Evolutionary conservation across 2,329 filamentous ascomycete genomes (phyloP), one percentile per base, ranked within the genome.

Genomic region (Trichoderma asperellum): DNA sequence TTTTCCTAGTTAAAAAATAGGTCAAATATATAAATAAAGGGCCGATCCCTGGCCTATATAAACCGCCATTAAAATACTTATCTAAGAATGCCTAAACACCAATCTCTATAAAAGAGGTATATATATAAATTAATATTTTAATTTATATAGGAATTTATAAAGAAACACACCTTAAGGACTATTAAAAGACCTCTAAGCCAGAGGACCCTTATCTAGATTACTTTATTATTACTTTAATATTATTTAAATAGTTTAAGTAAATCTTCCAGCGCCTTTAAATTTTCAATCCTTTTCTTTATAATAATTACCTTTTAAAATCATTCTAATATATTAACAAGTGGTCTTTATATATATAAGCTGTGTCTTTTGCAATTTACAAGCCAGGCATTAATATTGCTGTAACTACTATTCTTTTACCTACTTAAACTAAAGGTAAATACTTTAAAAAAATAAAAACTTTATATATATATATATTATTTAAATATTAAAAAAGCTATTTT

Each of bases 101-200:
- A 56, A 56, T 56, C 52, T 56, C 16, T 18, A 32, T 56, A 11
- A 18, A 56, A 32, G 27, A 56, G 27, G 52, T 56, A 56, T 56
- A 56, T 56, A 32, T 56, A 16, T 56, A 8, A 24, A 16, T 56
- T 34, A 24, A 12, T 18, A 56, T 56, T 18, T 18, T 56, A n/a
- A 56, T 56, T 32, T 56, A 56, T 56, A 56, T 56, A 34, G 52
- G 27, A 34, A 56, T 56, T 32, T 8, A 56, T 56, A 56, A 56
- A 24, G 27, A 56, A 56, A 27, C 5, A 5, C 27, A 18, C 8
- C 5, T 32, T 5, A 5, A 34, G 14, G 27, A 29, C 16, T 18
- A 56, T 56, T 56, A 8, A 8, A 56, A 56, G 24, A 32, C 27
- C 27, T 56, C 8, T 16, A 56, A 29, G 3, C 12, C 52, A 5